Percentiles rank a stretch among this genome's conserved stretches.
phyloP scores from a whole-genome alignment of 164 flowering plant species.

The Dillenia suffruticosa region DNA sequence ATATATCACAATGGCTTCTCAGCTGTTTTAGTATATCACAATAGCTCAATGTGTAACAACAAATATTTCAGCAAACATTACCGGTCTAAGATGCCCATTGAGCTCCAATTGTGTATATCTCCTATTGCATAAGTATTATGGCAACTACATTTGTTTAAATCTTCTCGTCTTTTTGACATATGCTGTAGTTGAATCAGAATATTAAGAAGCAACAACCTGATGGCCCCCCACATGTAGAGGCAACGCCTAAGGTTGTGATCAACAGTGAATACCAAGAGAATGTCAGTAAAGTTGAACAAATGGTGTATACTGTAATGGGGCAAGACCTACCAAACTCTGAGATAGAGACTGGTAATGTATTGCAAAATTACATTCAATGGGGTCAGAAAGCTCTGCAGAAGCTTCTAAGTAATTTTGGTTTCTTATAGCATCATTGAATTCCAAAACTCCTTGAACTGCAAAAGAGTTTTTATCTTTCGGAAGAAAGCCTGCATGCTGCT shows the following conservation, averaged over 20 bases:
- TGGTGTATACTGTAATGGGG: slow-evolving; percentile 2
- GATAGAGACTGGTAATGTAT: slow-evolving; percentile 7
- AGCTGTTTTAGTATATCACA: background rate
- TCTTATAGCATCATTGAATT: slow-evolving; percentile 12
- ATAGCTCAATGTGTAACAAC: background rate
- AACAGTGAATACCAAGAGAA: slow-evolving; percentile 6
- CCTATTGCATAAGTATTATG: background rate
- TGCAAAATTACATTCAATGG: slow-evolving; percentile 41
- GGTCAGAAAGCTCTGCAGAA: slow-evolving; percentile 31
- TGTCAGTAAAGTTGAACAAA: slow-evolving; percentile 6
- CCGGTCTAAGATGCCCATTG: background rate
- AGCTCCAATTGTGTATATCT: background rate
- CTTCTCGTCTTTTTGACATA: background rate
- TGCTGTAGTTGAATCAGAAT: slow-evolving; percentile 13
- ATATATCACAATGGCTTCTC: too few species aligned
- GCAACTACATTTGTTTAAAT: slow-evolving; percentile 3
- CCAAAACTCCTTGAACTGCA: background rate
- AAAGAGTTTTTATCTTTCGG: too few species aligned
- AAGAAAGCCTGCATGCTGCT: too few species aligned
- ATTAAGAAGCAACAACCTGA: slow-evolving; percentile 22
- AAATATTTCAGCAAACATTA: too few species aligned
- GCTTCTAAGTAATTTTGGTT: slow-evolving; percentile 30
- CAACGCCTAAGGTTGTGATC: background rate
- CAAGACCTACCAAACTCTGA: slow-evolving; percentile 7
- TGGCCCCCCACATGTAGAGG: slow-evolving; percentile 8